Conservation (phyloP, 805 yeast genomes). For the Candida krabiensis region DNA sequence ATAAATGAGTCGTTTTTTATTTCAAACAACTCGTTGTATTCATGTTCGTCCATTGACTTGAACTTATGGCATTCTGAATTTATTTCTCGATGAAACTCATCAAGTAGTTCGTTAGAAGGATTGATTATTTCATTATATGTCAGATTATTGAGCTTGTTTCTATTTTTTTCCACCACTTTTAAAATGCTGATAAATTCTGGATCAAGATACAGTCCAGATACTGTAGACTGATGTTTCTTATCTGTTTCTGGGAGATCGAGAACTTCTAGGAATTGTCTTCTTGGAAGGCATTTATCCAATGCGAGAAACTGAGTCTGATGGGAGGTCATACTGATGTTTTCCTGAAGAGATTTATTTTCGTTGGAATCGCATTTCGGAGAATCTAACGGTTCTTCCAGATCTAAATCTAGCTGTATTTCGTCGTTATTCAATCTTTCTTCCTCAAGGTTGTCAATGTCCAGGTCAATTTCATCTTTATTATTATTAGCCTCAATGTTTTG, state of each 20-base stretch:
- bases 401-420: slow-evolving; percentile 33
- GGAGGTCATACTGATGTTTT: too few relatives aligned
- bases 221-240: slow-evolving; percentile 20
- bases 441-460: slow-evolving; percentile 26
- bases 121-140: slow-evolving; percentile 10
- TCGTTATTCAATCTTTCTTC: slow-evolving; percentile 13
- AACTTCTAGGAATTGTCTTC: slow-evolving; percentile 56
- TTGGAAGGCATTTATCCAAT: slow-evolving; percentile 79
- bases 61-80: slow-evolving; percentile 7
- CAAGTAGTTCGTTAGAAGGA: slow-evolving; percentile 13
- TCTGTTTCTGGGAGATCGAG: slow-evolving; percentile 40
- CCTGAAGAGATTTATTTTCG: too few relatives aligned
- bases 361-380: too few relatives aligned
- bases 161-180: slow-evolving; percentile 21
- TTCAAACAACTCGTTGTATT: slow-evolving; percentile 14
- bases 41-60: slow-evolving; percentile 2
- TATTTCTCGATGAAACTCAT: slow-evolving; percentile 17
- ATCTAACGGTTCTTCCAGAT: slow-evolving; percentile 22
- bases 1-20: slow-evolving; percentile 19
- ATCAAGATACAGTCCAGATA: slow-evolving; percentile 33
- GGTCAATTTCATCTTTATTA: slow-evolving; percentile 29
- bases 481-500: background rate
- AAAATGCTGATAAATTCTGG: slow-evolving; percentile 33
- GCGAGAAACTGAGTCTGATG: slow-evolving; percentile 69
- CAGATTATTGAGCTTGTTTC: slow-evolving; percentile 11